Evolutionary conservation across 2,329 filamentous ascomycete genomes (phyloP).

Genomic region (Aspergillus floridensis): DNA sequence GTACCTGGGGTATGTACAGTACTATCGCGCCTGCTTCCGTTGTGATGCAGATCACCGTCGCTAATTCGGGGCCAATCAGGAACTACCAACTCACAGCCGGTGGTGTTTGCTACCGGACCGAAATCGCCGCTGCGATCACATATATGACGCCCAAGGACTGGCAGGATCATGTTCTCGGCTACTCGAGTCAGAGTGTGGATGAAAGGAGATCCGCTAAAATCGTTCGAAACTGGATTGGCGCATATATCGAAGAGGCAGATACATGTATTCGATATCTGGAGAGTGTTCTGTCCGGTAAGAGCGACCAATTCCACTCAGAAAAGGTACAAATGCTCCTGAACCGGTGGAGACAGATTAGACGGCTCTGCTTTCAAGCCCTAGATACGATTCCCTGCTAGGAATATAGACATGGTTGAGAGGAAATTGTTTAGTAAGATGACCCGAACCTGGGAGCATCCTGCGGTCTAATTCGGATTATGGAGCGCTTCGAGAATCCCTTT

Average conservation of each 20-base stretch:
- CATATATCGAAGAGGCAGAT: constrained; percentile 37
- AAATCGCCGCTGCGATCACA: constrained; percentile 41
- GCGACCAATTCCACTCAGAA: constrained; percentile 14
- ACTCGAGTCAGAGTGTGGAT: constrained; percentile 30
- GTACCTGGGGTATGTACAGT: constrained; percentile 39
- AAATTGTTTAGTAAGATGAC: background rate
- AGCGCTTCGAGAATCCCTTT: background rate
- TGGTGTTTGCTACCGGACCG: constrained; percentile 44
- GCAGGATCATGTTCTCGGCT: constrained; percentile 40
- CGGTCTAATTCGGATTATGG: background rate
- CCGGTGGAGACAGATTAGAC: constrained; percentile 42
- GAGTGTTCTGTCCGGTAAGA: constrained; percentile 1
- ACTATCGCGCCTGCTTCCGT: background rate
- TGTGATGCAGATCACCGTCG: background rate
- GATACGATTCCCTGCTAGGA: constrained; percentile 20
- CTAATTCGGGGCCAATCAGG: constrained; percentile 21
- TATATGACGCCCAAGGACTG: constrained; percentile 41
- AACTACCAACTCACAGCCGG: constrained; percentile 41
- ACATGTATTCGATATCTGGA: constrained; percentile 26
- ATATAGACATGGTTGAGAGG: background rate
- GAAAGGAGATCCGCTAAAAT: constrained; percentile 30
- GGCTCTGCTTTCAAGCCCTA: constrained; percentile 31
- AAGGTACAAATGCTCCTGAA: constrained; percentile 31
- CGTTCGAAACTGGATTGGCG: constrained; percentile 36
- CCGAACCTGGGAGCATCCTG: background rate